Conservation (phyloP, 2,329 filamentous ascomycete genomes). For the Daldinia eschscholtzii region DNA sequence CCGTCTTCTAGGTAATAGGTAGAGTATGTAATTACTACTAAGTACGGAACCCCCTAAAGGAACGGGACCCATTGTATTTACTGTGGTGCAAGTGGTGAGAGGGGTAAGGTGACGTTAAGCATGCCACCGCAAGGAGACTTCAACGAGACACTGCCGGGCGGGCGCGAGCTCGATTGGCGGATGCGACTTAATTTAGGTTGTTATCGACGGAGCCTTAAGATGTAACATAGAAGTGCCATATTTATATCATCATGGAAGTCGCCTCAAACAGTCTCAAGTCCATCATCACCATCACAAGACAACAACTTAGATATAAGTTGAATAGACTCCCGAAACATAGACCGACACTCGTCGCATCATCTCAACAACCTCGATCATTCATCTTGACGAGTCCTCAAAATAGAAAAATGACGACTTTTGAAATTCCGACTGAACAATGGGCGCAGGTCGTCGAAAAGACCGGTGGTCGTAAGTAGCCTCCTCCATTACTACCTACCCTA, state of each 20-base stretch:
- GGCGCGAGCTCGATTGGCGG: conserved; percentile 26
- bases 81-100: conserved; percentile 31
- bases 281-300: conserved; percentile 15
- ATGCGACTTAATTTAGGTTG: background rate
- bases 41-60: background rate
- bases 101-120: conserved; percentile 44
- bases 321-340: conserved; percentile 17
- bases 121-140: conserved; percentile 17
- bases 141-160: conserved; percentile 28
- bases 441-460: conserved; percentile 89
- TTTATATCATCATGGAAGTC: conserved; percentile 22
- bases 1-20: background rate
- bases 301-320: conserved; percentile 16
- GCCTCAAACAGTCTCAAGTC: conserved; percentile 19
- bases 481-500: conserved; percentile 43
- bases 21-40: background rate
- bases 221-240: background rate
- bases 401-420: conserved; percentile 56
- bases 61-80: conserved; percentile 21
- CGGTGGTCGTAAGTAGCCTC: conserved; percentile 72
- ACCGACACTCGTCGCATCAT: conserved; percentile 1
- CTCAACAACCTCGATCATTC: background rate
- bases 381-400: conserved; percentile 11
- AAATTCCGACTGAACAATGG: conserved; percentile 87
- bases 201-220: background rate